Base-by-base conservation (phyloP, 2,329 filamentous ascomycete species). In the Microthyrium microscopicum region DNA sequence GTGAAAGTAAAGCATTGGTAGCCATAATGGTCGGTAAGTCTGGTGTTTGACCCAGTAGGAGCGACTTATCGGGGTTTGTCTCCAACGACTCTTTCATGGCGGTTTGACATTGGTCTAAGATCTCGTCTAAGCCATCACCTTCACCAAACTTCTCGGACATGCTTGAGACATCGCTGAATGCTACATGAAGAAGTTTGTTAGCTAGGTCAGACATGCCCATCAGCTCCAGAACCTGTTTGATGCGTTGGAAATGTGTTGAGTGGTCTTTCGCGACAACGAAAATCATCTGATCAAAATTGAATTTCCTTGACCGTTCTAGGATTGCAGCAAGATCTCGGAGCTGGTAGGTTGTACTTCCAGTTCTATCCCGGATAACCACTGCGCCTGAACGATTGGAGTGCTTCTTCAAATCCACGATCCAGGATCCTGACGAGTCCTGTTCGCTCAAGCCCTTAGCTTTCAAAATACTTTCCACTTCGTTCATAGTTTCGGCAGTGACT, bases 291-390 rank as follows among this genome's bases (percentile, higher is more conserved):
- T 84, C 77, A 44, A 80, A 82, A 8, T 71, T 51, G 55, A 57
- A 57, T 46, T 67, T 65, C 16, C 73, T 61, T 30, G 69, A 57
- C 36, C 79, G 70, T 46, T 73, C 68, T 34, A 83, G 56, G 19
- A 81, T 67, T 47, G 83, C 77, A 43, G 73, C 77, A 40, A 85
- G 77, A 52, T 87, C 78, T 42, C 79, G 71, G 32, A 80, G 81
- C 29, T 85, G 64, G 50, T 87, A 85, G 21, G 82, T 66, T 26
- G 76, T 77, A 9, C 77, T 82, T 35, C 79, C 79, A 41, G 80
- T 74, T 43, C 69, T 71, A 58, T 81, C 79, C 42, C 75, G 69
- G 38, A 84, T 67, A 34, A 84, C 68, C 18, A 76, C 69, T 47
- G 71, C 73, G 44, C 76, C 77, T 8, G 82, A 66, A 38, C 68